A percentile compares a stretch with the other conserved stretches of the same genome.
These are phyloP conservation scores for Leucocoprinus leucothites DNA, from an alignment of 768 basidiomycete species.

Conservation along the genomic window DNA sequence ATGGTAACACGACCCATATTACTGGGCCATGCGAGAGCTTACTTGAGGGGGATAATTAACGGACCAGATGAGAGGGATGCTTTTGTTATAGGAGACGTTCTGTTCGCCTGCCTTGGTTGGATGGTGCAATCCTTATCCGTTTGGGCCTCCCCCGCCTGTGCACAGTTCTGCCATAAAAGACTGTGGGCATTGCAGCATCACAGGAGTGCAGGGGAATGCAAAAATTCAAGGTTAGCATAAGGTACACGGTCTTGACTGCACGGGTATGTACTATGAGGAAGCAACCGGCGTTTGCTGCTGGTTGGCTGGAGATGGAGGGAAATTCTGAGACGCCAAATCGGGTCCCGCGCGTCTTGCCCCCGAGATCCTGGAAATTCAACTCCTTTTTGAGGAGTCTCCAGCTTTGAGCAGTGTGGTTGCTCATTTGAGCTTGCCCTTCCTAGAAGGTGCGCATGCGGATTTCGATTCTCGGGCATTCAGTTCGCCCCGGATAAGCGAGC, in stretches of 20 bases:
- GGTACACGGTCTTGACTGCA: not conserved
- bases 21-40: not conserved
- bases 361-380: not conserved
- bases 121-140: not conserved
- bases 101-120: not conserved
- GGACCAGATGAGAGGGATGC: not conserved
- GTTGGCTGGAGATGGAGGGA: conserved; percentile 4
- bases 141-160: too few relatives aligned
- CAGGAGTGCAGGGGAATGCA: not conserved
- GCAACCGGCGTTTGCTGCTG: not conserved
- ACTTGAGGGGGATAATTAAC: not conserved
- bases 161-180: too few relatives aligned
- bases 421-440: not conserved
- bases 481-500: not conserved
- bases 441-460: not conserved
- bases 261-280: not conserved
- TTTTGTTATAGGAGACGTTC: not conserved
- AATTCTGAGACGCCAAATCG: not conserved
- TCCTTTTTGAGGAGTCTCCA: not conserved
- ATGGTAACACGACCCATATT: not conserved
- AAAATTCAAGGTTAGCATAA: not conserved
- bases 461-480: not conserved
- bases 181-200: too few relatives aligned
- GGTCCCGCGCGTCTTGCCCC: not conserved
- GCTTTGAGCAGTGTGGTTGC: not conserved